Base-by-base conservation (phyloP, 2,329 filamentous ascomycete genomes). In the Nannizzia gypsea region DNA sequence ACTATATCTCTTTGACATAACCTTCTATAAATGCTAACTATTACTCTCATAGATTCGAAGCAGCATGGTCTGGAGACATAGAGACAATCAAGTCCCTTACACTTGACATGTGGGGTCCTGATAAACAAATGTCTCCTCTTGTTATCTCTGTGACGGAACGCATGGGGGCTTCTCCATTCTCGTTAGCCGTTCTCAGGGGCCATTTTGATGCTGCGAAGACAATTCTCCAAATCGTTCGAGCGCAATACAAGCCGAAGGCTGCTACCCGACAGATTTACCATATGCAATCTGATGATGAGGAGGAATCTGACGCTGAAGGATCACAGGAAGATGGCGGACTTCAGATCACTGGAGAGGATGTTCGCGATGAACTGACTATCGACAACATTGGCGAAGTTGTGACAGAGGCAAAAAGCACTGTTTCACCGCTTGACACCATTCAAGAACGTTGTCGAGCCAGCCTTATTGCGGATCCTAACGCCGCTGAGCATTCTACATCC, bases 361-460 rank as follows among this genome's bases (percentile, higher is more conserved):
- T 26, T 5, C 15, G n/a, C 48, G 50, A 58, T 59, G 59, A 59
- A 34, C 8, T 24, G 6, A 93, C 89, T 0, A 81, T 92, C 58
- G 87, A 93, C 15, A 83, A 89, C 65, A 79, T 93, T 60, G 87
- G 87, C 0, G 81, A 88, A 64, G 77, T 87, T 3, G 82, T 82
- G 0, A 84, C 81, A 67, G 79, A 86, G 59, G 86, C 90, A 61
- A 84, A 88, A 68, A 88, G 86, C 60, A 73, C 77, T 15, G 72
- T 80, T 6, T 78, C 77, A 38, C 85, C 89, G 1, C 67, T 81
- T 1, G 63, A 70, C 0, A 70, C 88, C 60, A 70, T 90, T 3
- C 64, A 68, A 3, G 76, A 71, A 69, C 1, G 1, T 1, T 76
- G 72, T 15, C 67, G 71, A 6, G 70, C 70, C 1, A 73, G 34